Percentiles rank a stretch among this genome's conserved stretches.
These are phyloP conservation scores for Apiospora saccharicola DNA, from an alignment of 2,329 filamentous ascomycete species.

Conservation along the genomic window DNA sequence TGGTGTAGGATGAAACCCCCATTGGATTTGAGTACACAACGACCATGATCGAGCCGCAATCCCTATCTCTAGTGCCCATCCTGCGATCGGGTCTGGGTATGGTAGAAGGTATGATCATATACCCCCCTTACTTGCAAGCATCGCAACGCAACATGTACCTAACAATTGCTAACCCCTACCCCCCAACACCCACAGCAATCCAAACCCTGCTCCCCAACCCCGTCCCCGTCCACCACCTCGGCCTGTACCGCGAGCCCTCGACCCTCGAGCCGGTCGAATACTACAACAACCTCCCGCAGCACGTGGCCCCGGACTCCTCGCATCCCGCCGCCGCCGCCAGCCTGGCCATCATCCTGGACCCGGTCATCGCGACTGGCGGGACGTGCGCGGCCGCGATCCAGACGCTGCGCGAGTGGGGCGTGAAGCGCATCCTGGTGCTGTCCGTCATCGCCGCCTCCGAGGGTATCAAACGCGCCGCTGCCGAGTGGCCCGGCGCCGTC, in stretches of 20 bases:
- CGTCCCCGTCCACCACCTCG: conserved; percentile 89
- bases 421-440: conserved; percentile 79
- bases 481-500: conserved; percentile 78
- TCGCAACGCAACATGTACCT: neutral
- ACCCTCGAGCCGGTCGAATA: conserved; percentile 93
- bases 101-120: conserved; percentile 73
- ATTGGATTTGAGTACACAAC: conserved; percentile 79
- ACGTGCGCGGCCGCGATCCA: conserved; percentile 91
- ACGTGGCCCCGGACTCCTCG: conserved; percentile 46
- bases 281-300: conserved; percentile 95
- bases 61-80: conserved; percentile 87
- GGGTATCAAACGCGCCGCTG: conserved; percentile 76
- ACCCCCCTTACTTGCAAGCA: conserved; percentile 30
- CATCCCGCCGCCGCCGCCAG: conserved; percentile 42
- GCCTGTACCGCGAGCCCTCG: conserved; percentile 89
- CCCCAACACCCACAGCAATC: conserved; percentile 60
- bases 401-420: conserved; percentile 89
- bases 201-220: conserved; percentile 82
- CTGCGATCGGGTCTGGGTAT: conserved; percentile 91
- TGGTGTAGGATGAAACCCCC: conserved; percentile 73
- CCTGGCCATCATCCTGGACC: conserved; percentile 87
- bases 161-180: neutral
- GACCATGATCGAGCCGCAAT: conserved; percentile 64
- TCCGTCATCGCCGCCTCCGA: conserved; percentile 75
- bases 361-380: conserved; percentile 91